Evolutionary conservation across 345 rosid species (phyloP).

Genomic region (Eucalyptus virginea): DNA sequence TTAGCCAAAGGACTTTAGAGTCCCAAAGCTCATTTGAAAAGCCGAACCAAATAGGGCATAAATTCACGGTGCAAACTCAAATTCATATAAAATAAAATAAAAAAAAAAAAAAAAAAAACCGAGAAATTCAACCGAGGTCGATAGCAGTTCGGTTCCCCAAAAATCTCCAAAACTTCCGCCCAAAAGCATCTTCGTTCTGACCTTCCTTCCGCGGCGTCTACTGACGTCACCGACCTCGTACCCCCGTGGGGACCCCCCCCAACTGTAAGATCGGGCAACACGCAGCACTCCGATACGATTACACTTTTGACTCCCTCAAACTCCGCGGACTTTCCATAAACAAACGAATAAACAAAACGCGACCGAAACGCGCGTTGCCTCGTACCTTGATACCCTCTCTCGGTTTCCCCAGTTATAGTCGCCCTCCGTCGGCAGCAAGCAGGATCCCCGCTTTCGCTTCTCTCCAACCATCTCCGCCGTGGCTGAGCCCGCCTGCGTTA

Average conservation of each 20-base stretch:
- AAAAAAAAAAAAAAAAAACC: rapidly evolving
- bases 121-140: neutral
- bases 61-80: neutral
- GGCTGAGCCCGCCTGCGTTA: neutral
- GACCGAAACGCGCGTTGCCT: neutral
- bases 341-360: neutral
- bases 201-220: neutral
- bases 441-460: neutral
- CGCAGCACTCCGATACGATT: neutral
- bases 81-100: neutral
- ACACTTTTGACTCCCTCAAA: neutral
- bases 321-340: neutral
- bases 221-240: neutral
- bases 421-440: neutral
- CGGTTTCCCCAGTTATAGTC: neutral
- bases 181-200: neutral
- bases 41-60: too few relatives aligned
- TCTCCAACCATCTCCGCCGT: neutral
- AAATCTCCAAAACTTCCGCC: neutral
- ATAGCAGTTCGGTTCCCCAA: neutral
- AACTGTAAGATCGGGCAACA: neutral
- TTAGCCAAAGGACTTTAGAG: rapidly evolving
- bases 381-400: rapidly evolving
- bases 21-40: too few relatives aligned
- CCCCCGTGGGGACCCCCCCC: neutral